These are phyloP conservation scores for Yamadazyma diospyri DNA, from an alignment of 1,139 yeast species.

Conservation along the genomic window DNA sequence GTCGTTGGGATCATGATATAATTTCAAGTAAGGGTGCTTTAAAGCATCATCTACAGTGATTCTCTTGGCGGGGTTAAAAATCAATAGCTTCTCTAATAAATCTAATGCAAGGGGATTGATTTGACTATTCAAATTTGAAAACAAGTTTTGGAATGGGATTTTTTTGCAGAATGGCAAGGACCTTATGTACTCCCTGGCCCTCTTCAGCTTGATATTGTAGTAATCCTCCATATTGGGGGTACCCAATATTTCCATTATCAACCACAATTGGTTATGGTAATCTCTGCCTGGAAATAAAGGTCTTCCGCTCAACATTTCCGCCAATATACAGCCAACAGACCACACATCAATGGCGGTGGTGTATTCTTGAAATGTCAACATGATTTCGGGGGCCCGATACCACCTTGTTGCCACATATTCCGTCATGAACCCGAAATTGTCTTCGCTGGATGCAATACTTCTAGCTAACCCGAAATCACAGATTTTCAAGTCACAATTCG, in stretches of 20 bases:
- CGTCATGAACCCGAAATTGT: constrained; percentile 54
- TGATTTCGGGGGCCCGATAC: constrained; percentile 97
- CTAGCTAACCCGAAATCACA: constrained; percentile 96
- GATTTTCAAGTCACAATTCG: constrained; percentile 89
- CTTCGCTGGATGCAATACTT: constrained; percentile 32
- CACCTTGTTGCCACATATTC: constrained; percentile 97
- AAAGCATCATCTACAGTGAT: constrained; percentile 64
- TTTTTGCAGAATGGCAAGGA: constrained; percentile 60
- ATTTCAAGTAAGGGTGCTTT: constrained; percentile 59
- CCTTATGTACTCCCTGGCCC: constrained; percentile 84
- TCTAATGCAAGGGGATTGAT: constrained; percentile 61
- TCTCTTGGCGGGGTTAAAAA: constrained; percentile 63
- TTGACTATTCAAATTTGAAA: constrained; percentile 25
- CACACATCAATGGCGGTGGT: constrained; percentile 95
- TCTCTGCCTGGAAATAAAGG: constrained; percentile 95
- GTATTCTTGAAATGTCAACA: constrained; percentile 87
- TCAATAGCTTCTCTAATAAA: constrained; percentile 53
- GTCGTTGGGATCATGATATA: constrained; percentile 69
- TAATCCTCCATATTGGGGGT: constrained; percentile 85
- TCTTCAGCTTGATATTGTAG: constrained; percentile 70
- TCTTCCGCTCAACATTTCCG: constrained; percentile 82
- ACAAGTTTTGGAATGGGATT: constrained; percentile 39
- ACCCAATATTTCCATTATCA: constrained; percentile 86
- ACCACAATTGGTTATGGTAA: constrained; percentile 83
- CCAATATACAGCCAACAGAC: constrained; percentile 95